A percentile compares a stretch with the other conserved stretches of the same genome.
Evolutionary conservation across 306 rosid genomes (phyloP).

Genomic region (Lathyrus tuberosus): DNA sequence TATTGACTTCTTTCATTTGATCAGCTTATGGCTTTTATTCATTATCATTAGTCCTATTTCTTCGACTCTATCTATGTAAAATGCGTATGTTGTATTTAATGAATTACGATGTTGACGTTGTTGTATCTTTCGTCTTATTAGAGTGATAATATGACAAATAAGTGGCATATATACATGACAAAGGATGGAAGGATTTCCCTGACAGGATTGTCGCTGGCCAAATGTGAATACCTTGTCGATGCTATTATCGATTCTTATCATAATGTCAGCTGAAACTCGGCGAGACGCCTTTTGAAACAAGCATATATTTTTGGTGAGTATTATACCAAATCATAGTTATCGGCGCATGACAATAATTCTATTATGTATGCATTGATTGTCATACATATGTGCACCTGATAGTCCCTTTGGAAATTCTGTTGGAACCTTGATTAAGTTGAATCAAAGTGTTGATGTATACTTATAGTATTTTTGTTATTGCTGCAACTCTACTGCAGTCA

Average conservation of each 20-base stretch:
- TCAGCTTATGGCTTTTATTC: not conserved
- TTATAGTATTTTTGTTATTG: constrained; percentile 10
- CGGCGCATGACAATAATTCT: constrained; percentile 40
- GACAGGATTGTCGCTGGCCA: constrained; percentile 94
- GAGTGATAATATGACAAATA: constrained; percentile 91
- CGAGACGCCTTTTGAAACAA: constrained; percentile 30
- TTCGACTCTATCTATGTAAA: not conserved
- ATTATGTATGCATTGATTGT: constrained; percentile 25
- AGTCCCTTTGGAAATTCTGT: constrained; percentile 36
- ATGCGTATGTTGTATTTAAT: constrained; percentile 26
- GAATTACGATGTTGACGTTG: constrained; percentile 9
- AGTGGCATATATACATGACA: constrained; percentile 98
- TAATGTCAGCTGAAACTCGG: constrained; percentile 70
- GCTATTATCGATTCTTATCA: constrained; percentile 88
- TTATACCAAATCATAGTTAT: constrained; percentile 29
- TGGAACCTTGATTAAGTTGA: constrained; percentile 40
- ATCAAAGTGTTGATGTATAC: too few relatives aligned
- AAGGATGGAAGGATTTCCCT: constrained; percentile 97
- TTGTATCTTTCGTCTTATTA: constrained; percentile 41
- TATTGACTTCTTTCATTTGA: constrained; percentile 12
- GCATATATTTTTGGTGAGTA: constrained; percentile 46
- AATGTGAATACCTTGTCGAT: constrained; percentile 91
- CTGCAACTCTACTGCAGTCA: not conserved
- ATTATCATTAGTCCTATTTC: constrained; percentile 18
- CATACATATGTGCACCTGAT: too few relatives aligned